A percentile compares a stretch with the other conserved stretches of the same genome.
These are phyloP conservation scores for Fusarium floridanum DNA, from an alignment of 2,329 filamentous ascomycete species.

Conservation along the genomic window DNA sequence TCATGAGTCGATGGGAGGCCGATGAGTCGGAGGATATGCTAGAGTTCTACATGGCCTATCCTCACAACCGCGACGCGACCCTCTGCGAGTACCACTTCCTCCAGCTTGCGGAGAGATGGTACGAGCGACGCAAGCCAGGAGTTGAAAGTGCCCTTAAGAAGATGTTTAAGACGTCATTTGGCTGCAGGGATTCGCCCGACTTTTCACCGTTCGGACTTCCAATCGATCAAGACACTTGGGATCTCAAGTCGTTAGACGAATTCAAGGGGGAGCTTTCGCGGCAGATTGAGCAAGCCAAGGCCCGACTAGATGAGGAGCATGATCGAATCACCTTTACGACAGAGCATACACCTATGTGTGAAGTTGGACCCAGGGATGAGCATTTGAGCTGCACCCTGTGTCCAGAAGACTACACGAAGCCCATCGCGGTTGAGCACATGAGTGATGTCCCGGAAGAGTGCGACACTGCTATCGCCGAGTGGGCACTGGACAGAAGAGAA, in stretches of 20 bases:
- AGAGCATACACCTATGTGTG: not conserved
- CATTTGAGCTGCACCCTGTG: slow-evolving; percentile 14
- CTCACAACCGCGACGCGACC: slow-evolving; percentile 33
- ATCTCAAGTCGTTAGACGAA: not conserved
- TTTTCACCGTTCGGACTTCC: slow-evolving; percentile 25
- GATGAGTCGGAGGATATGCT: not conserved
- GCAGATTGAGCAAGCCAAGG: not conserved
- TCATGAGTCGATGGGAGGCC: not conserved
- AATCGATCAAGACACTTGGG: slow-evolving; percentile 16
- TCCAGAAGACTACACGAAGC: not conserved
- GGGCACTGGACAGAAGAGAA: not conserved
- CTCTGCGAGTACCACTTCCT: slow-evolving; percentile 30
- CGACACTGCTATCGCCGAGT: not conserved
- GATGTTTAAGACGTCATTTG: not conserved
- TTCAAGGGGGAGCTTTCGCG: slow-evolving; percentile 9
- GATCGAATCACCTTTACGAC: not conserved
- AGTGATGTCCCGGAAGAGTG: not conserved
- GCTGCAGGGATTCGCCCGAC: not conserved
- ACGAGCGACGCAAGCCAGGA: slow-evolving; percentile 6
- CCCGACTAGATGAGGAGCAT: not conserved
- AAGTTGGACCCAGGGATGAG: slow-evolving; percentile 5
- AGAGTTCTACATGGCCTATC: slow-evolving; percentile 37
- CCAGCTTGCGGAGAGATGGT: slow-evolving; percentile 31
- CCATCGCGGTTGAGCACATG: not conserved
- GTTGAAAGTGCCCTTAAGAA: slow-evolving; percentile 4